Percentiles rank a stretch among this genome's conserved stretches.
Evolutionary conservation across 352 stramenopile species (phyloP).

Genomic region (Thraustochytrium sp.): DNA sequence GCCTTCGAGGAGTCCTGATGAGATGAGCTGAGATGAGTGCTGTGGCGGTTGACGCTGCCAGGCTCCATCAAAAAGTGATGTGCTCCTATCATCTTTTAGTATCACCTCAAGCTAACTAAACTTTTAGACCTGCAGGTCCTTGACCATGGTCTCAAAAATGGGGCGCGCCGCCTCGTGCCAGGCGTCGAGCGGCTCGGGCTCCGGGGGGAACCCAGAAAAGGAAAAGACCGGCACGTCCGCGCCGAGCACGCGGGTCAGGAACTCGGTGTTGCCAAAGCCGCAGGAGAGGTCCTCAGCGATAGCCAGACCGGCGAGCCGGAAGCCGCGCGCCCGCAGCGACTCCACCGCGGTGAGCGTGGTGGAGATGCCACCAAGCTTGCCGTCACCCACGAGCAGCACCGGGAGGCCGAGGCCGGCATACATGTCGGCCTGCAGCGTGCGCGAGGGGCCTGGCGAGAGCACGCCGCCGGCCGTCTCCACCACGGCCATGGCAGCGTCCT

Average conservation of each 20-base stretch:
- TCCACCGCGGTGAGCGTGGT: slow-evolving; percentile 86
- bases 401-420: slow-evolving; percentile 79
- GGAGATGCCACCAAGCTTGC: slow-evolving; percentile 88
- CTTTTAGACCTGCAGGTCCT: too few species aligned
- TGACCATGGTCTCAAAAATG: slow-evolving; percentile 59
- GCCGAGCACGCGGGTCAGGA: slow-evolving; percentile 56
- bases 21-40: too few species aligned
- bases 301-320: slow-evolving; percentile 75
- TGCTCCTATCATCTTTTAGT: too few species aligned
- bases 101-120: too few species aligned
- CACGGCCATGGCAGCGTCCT: slow-evolving; percentile 60
- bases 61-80: too few species aligned
- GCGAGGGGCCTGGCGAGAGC: slow-evolving; percentile 72
- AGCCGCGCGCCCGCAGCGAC: slow-evolving; percentile 78
- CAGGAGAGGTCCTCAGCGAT: slow-evolving; percentile 67
- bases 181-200: slow-evolving; percentile 63
- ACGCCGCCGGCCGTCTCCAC: slow-evolving; percentile 92
- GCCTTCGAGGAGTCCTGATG: slow-evolving; percentile 36
- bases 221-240: slow-evolving; percentile 66
- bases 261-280: slow-evolving; percentile 62
- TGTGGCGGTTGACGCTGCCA: too few species aligned
- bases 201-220: slow-evolving; percentile 64
- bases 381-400: slow-evolving; percentile 90
- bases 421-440: slow-evolving; percentile 84
- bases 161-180: slow-evolving; percentile 61